Evolutionary conservation across 805 yeast genomes (phyloP), one percentile per base, ranked within the genome.

Genomic region (Cyberlindnera mississippiensis): DNA sequence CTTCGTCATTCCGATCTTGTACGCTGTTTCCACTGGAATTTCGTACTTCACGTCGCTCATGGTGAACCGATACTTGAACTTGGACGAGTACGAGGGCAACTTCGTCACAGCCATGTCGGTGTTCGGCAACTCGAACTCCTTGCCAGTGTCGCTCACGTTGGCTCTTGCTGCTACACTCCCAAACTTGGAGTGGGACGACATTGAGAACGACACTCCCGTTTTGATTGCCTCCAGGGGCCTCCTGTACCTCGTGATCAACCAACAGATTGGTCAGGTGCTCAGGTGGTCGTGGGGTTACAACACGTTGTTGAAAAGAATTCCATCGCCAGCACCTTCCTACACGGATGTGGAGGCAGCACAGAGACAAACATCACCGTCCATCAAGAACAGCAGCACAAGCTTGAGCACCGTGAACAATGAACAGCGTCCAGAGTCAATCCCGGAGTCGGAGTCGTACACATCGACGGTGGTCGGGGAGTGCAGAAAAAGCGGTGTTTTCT

Each of bases 61-160:
- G 17, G 73, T 80, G 31, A 69, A 87, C 4, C 60, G 63, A 12
- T 49, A 79, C 33, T 60, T 89, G 48, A 56, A 64, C 7, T 67
- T 93, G 53, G 85, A 85, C 53, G 76, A 68, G 37, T 78, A 85
- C 12, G 97, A 93, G 64, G 59, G 86, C 4, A 90, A 91, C 65
- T 91, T 87, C 56, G 96, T 93, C 37, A 84, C 95, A 17, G 98
- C 96, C 2, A 93, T 93, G 95, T 88, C 93, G 3, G 96, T 90
- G 6, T 91, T 91, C 65, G 98, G 97, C 40, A 93, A 91, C 65
- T 87, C 96, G 33, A 91, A 91, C 68, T 85, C 96, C 10, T 73
- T 91, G 42, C 98, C 99, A 0, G 98, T 91, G 2, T 88, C 96
- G 0, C 72, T 93, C 50, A 85, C 93, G 1, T 68, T 93, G 42